Evolutionary conservation across 495 filamentous ascomycete species (phyloP).

Genomic region (Durotheca rogersii): DNA sequence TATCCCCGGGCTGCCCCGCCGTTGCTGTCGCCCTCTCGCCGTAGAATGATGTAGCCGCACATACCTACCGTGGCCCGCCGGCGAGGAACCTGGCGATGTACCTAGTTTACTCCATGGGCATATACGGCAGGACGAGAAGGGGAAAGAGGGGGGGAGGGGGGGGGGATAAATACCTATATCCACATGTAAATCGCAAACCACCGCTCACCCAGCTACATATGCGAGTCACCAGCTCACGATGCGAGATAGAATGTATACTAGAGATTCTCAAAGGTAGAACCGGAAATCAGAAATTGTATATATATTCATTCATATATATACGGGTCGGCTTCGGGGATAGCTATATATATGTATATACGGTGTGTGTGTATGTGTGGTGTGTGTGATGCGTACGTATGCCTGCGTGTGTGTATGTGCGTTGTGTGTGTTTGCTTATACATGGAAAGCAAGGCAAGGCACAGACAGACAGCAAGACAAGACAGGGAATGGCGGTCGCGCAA

Average conservation of each 20-base stretch:
- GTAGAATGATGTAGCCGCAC: neutral
- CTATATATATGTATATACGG: constrained; percentile 22
- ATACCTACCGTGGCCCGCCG: too few species aligned
- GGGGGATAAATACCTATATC: constrained; percentile 2
- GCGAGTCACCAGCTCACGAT: constrained; percentile 11
- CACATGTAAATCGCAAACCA: constrained; percentile 5
- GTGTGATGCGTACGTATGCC: too few species aligned
- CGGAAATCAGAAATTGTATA: constrained; percentile 27
- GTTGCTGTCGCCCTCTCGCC: too few species aligned
- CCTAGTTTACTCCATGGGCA: too few species aligned
- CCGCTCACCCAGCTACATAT: neutral
- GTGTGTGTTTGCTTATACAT: too few species aligned
- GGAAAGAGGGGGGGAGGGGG: constrained; percentile 8
- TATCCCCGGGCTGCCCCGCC: too few species aligned
- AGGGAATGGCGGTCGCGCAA: constrained; percentile 19
- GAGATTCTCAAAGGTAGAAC: constrained; percentile 5
- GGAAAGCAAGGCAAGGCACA: constrained; percentile 11
- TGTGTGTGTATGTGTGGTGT: neutral
- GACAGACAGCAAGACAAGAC: too few species aligned
- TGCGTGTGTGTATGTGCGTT: too few species aligned
- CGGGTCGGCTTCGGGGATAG: too few species aligned
- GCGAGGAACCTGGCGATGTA: too few species aligned
- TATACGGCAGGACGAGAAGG: neutral
- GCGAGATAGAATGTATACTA: too few species aligned
- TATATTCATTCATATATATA: constrained; percentile 21